Conservation (phyloP, 2,329 filamentous ascomycete genomes). For the Zymoseptoria pseudotritici region DNA sequence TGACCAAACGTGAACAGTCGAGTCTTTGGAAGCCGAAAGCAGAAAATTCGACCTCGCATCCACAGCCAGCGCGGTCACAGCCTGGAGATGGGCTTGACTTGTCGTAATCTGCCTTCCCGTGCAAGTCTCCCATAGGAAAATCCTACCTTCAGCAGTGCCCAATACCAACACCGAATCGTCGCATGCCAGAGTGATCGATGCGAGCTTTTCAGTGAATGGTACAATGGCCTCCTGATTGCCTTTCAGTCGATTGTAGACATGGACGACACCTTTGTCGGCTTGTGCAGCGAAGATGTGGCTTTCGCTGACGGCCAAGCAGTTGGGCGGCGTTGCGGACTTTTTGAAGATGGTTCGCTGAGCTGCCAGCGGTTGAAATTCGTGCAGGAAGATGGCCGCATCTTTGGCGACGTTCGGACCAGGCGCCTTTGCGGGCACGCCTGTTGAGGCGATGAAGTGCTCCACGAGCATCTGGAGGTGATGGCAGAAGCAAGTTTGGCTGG, state of each 20-base stretch:
- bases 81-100: constrained; percentile 69
- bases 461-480: constrained; percentile 37
- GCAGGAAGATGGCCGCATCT: constrained; percentile 80
- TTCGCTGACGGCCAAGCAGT: constrained; percentile 70
- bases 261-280: constrained; percentile 80
- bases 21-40: constrained; percentile 74
- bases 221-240: constrained; percentile 84
- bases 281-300: constrained; percentile 89
- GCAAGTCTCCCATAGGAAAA: constrained; percentile 85
- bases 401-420: constrained; percentile 49
- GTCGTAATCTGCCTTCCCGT: constrained; percentile 72
- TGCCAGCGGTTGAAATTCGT: constrained; percentile 71
- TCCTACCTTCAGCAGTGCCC: constrained; percentile 75
- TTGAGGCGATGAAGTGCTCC: constrained; percentile 45
- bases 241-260: constrained; percentile 79
- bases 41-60: constrained; percentile 65
- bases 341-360: constrained; percentile 76
- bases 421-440: constrained; percentile 35
- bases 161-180: constrained; percentile 62
- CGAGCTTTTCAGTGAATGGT: constrained; percentile 80
- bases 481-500: neutral
- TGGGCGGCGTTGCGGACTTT: constrained; percentile 75
- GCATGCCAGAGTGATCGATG: constrained; percentile 64
- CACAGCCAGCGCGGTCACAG: constrained; percentile 66
- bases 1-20: constrained; percentile 89